These are phyloP conservation scores for Cryphonectria parasitica DNA, from an alignment of 2,329 filamentous ascomycete species.

Conservation along the genomic window DNA sequence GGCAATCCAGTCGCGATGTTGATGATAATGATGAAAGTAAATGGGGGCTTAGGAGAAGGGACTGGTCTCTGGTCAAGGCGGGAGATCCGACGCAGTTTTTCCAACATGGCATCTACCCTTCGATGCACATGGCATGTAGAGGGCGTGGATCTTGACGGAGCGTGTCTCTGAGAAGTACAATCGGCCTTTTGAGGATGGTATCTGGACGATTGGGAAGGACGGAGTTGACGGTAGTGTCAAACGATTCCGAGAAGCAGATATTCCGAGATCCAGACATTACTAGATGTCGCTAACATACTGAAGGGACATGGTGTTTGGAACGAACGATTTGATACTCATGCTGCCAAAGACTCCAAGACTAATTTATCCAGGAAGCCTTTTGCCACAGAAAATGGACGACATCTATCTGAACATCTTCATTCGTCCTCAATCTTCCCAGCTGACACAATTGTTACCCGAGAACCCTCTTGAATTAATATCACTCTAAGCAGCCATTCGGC, in stretches of 20 bases:
- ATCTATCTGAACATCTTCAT: neutral
- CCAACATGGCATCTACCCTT: neutral
- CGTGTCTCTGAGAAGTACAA: conserved; percentile 30
- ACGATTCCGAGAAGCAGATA: conserved; percentile 28
- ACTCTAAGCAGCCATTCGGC: neutral
- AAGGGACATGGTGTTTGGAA: neutral
- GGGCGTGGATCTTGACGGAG: conserved; percentile 30
- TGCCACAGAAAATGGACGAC: neutral
- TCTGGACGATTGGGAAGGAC: conserved; percentile 31
- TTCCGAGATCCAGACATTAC: neutral
- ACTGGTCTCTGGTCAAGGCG: neutral
- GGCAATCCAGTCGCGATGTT: neutral
- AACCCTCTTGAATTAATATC: neutral
- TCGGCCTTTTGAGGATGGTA: conserved; percentile 28
- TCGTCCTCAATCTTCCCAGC: neutral
- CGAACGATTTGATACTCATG: neutral
- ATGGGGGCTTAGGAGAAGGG: neutral
- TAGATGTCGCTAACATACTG: neutral
- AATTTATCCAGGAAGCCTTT: neutral
- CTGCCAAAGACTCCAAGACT: neutral
- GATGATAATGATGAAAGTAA: neutral
- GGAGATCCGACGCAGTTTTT: conserved; percentile 1
- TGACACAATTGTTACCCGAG: neutral
- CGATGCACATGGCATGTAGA: neutral
- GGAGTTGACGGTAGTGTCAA: conserved; percentile 32